A percentile compares a stretch with the other conserved stretches of the same genome.
Conservation (phyloP, 2,329 filamentous ascomycete genomes). For the Tolypocladium ophioglossoides region DNA sequence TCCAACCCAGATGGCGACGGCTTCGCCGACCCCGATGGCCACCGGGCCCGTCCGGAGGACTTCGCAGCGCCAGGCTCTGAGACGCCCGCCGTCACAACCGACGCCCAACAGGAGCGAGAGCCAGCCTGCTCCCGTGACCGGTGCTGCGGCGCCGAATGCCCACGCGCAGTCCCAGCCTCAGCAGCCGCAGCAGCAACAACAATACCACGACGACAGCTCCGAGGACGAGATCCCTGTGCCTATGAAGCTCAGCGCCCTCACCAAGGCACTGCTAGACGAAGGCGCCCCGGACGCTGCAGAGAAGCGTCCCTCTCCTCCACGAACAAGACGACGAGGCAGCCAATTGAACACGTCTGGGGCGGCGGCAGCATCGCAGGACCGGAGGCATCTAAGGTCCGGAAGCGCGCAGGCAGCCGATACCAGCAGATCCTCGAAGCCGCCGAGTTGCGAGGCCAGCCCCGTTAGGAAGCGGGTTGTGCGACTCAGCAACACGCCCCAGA, state of each 20-base stretch:
- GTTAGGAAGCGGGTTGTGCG: slow-evolving; percentile 47
- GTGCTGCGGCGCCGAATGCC: slow-evolving; percentile 15
- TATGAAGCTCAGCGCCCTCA: slow-evolving; percentile 88
- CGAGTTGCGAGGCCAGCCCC: slow-evolving; percentile 40
- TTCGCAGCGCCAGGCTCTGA: slow-evolving; percentile 44
- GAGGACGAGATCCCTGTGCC: slow-evolving; percentile 89
- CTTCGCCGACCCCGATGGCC: slow-evolving; percentile 46
- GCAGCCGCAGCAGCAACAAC: slow-evolving; percentile 32
- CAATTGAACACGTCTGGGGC: slow-evolving; percentile 33
- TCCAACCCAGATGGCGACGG: slow-evolving; percentile 33
- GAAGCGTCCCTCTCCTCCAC: slow-evolving; percentile 31
- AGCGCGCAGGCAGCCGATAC: slow-evolving; percentile 30
- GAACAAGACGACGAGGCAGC: slow-evolving; percentile 38
- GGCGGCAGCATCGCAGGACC: slow-evolving; percentile 29
- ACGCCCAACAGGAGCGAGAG: slow-evolving; percentile 34
- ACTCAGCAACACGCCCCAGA: slow-evolving; percentile 40
- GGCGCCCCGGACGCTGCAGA: slow-evolving; percentile 37
- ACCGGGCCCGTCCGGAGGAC: slow-evolving; percentile 39
- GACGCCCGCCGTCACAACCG: slow-evolving; percentile 37
- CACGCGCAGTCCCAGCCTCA: slow-evolving; percentile 14
- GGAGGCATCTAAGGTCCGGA: slow-evolving; percentile 34
- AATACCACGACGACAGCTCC: slow-evolving; percentile 65
- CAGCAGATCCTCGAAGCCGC: slow-evolving; percentile 25
- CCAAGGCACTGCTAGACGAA: slow-evolving; percentile 70
- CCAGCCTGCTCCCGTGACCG: slow-evolving; percentile 23